Base-by-base conservation (phyloP, 2,329 filamentous ascomycete species). In the Xylaria multiplex region DNA sequence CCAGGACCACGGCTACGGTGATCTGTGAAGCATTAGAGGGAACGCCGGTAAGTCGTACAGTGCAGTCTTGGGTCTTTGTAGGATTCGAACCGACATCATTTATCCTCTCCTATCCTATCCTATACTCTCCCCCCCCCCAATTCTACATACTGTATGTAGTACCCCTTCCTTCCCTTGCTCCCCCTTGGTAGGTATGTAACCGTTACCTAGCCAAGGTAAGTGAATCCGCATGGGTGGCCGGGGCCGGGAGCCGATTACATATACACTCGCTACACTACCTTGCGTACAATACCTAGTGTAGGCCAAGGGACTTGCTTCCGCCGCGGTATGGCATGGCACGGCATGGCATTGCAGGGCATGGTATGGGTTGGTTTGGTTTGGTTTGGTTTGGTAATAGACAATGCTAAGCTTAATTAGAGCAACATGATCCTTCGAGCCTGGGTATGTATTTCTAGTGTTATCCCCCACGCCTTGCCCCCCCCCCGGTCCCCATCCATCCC, bases 1-100 rank as follows among this genome's bases (percentile, higher is more conserved):
- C 66, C 66, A 52, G 45, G 64, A 59, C 63, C 66, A 66, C 40
- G 66, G 66, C 24, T 27, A 59, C 54, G 63, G 59, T 14, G 66
- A 62, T 45, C 46, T 19, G 24, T 22, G 45, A 49, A 50, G 46
- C 54, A 50, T 56, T 48, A 49, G 19, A 53, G 37, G 53, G 48
- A 48, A 27, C 27, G 24, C 46, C 43, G 54, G 42, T 58, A 40
- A 32, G 16, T 40, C 42, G 42, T n/a, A 32, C 32, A 14, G 24
- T 32, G 19, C 58, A 55, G 55, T 59, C 22, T 37, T 42, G 16
- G 16, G 11, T 43, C 35, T 40, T 32, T 13, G 16, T 19, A 32
- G 42, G 48, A 48, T 53, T 52, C 30, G 27, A 16, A 14, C 42
- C 19, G n/a, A 55, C 22, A 43, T 43, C 16, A 16, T 37, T 16